Base-by-base conservation (phyloP, 1,284 basidiomycete species). In the Cystobasidiaceae sp. region DNA sequence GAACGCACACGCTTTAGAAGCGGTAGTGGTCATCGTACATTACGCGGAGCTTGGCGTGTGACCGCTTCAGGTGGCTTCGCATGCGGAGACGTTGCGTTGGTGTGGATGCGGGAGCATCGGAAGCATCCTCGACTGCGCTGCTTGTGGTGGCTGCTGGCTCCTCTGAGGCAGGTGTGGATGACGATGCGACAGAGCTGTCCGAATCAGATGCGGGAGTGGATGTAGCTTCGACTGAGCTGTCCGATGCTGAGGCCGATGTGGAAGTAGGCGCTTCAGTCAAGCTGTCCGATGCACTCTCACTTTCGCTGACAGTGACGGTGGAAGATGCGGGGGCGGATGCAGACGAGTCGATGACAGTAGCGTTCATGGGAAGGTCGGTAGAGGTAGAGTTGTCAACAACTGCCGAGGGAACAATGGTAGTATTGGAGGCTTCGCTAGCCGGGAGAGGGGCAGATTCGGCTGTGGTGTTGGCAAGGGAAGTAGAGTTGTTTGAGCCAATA, bases 391-490 rank as follows among this genome's bases (percentile, higher is more conserved):
- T 43, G 17, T n/a, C n/a, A n/a, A n/a, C n/a, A n/a, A n/a, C n/a
- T n/a, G n/a, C n/a, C n/a, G n/a, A n/a, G n/a, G n/a, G n/a, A n/a
- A n/a, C n/a, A n/a, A n/a, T 8, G 4, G 37, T 4, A 45, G 54
- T 13, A n/a, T 27, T 21, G 13, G 54, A 41, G n/a, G n/a, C n/a
- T n/a, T n/a, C n/a, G n/a, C n/a, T n/a, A n/a, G n/a, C n/a, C n/a
- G n/a, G n/a, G n/a, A n/a, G n/a, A n/a, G n/a, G n/a, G n/a, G n/a
- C n/a, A n/a, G n/a, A n/a, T 11, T 27, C 30, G 21, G 43, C 21
- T n/a, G 54, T 57, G 39, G 61, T 56, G 27, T 64, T 64, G 61
- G 61, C 61, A 19, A 64, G 61, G 21, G 39, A 37, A 25, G 52
- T 56, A 7, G 61, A 64, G 52, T 56, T 64, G 21, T 64, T 28